A percentile compares a stretch with the other conserved stretches of the same genome.
These are phyloP conservation scores for Aureococcus anophagefferens DNA, from an alignment of 108 stramenopile genomes.

Conservation along the genomic window DNA sequence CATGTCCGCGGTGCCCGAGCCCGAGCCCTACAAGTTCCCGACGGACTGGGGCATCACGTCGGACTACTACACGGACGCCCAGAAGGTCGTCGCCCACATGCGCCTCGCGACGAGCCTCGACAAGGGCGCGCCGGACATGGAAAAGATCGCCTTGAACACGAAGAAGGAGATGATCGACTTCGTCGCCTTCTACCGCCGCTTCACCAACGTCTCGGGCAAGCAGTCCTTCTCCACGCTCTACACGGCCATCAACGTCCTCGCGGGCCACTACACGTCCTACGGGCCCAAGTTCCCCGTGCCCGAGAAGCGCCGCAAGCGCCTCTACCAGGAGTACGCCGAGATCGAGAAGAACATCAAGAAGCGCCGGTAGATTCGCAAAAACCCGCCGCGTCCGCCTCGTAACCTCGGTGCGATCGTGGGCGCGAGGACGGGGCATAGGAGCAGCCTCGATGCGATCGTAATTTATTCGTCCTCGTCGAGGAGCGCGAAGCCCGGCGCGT, in stretches of 20 bases:
- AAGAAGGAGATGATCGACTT: slow-evolving; percentile 97
- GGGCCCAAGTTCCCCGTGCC: slow-evolving; percentile 96
- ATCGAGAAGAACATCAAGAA: slow-evolving; percentile 69
- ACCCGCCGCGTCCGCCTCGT: too few species aligned
- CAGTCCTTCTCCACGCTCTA: slow-evolving; percentile 84
- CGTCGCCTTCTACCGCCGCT: slow-evolving; percentile 50
- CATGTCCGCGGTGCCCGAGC: too few species aligned
- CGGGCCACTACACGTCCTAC: slow-evolving; percentile 91
- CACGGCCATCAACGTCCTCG: slow-evolving; percentile 87
- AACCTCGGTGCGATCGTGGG: too few species aligned
- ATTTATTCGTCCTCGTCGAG: too few species aligned
- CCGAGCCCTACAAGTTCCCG: slow-evolving; percentile 42
- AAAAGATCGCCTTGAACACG: slow-evolving; percentile 79
- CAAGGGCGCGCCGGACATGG: slow-evolving; percentile 77
- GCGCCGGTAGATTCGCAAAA: slow-evolving; percentile 31
- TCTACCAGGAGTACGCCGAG: slow-evolving; percentile 90
- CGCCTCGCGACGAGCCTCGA: slow-evolving; percentile 49
- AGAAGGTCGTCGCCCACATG: slow-evolving; percentile 83
- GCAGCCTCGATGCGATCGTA: too few species aligned
- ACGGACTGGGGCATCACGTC: slow-evolving; percentile 72
- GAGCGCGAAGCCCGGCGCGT: too few species aligned
- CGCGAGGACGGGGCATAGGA: too few species aligned
- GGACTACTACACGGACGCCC: slow-evolving; percentile 82
- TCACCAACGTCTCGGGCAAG: slow-evolving; percentile 82
- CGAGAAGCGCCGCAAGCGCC: slow-evolving; percentile 92